Evolutionary conservation across 768 basidiomycete genomes (phyloP), one percentile per base, ranked within the genome.

Genomic region (Boletus rex-veris): DNA sequence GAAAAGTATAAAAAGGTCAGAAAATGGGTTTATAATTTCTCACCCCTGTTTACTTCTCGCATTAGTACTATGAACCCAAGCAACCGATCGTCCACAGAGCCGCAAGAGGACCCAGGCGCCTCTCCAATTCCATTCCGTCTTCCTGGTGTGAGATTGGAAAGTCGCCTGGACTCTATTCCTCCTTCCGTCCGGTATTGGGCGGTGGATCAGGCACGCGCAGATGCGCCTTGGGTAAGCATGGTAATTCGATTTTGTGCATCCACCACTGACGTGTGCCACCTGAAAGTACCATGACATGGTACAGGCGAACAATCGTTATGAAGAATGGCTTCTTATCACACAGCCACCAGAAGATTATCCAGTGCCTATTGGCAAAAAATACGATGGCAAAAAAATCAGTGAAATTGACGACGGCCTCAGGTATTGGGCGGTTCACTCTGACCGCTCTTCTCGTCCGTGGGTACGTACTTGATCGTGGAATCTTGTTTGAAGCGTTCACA

Each of bases 121-220:
- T 62, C 62, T 31, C 55, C 56, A 39, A 36, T 64, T 45, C 62
- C 63, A 48, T 61, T 61, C 52, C 5, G 31, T 9, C 3, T 26
- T 0, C 1, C 0, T 18, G 47, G 10, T 4, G 44, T 58, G 38
- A 31, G 48, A 48, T 44, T 52, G 52, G 65, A 59, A 21, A 57
- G 57, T 39, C 55, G 65, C 26, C 54, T 66, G 39, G 65, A 64
- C 7, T 42, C 63, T 12, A 52, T 64, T 7, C 3, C 46, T 11
- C 11, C 19, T 7, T 1, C 1, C 0, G 12, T 55, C 2, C 54
- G 59, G 12, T 50, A 52, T 45, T 67, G 62, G 64, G 62, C 57
- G 11, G 55, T 55, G 15, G 1, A 10, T 5, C 4, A 24, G 15
- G 3, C 11, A 14, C 53, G 53, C 6, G 11, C 47, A 12, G 0